phyloP scores from a whole-genome alignment of 495 filamentous ascomycete species.

The Trichocladium antarcticum region DNA sequence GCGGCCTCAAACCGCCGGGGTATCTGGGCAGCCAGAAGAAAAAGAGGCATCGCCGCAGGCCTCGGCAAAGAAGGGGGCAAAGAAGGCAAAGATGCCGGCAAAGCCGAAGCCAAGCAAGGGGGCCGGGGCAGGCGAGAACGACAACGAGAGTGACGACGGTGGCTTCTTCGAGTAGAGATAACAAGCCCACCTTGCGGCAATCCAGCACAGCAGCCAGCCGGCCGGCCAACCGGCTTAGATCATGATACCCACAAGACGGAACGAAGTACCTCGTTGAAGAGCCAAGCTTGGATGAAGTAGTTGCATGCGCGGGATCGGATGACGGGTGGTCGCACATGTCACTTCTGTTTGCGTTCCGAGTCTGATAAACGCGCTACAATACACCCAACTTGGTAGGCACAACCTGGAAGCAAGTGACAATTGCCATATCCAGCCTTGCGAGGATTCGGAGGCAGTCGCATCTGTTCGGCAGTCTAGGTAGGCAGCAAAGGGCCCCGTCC shows the following conservation, averaged over 20 bases:
- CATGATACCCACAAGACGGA: slow-evolving; percentile 14
- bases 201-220: not conserved
- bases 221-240: not conserved
- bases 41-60: not conserved
- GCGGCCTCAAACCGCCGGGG: slow-evolving; percentile 7
- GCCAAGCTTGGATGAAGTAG: not conserved
- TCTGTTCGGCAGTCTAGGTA: no score
- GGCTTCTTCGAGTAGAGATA: slow-evolving; percentile 28
- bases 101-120: not conserved
- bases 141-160: slow-evolving; percentile 18
- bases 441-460: no score
- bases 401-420: no score
- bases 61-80: not conserved
- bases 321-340: no score
- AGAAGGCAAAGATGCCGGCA: not conserved
- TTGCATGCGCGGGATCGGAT: no score
- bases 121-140: not conserved
- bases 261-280: not conserved
- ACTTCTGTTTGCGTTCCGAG: no score
- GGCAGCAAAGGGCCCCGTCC: no score
- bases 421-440: no score
- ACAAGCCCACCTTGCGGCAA: not conserved
- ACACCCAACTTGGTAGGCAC: no score
- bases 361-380: no score
- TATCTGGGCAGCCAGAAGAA: not conserved